phyloP scores from a whole-genome alignment of 495 filamentous ascomycete genomes.

The Echria macrotheca region DNA sequence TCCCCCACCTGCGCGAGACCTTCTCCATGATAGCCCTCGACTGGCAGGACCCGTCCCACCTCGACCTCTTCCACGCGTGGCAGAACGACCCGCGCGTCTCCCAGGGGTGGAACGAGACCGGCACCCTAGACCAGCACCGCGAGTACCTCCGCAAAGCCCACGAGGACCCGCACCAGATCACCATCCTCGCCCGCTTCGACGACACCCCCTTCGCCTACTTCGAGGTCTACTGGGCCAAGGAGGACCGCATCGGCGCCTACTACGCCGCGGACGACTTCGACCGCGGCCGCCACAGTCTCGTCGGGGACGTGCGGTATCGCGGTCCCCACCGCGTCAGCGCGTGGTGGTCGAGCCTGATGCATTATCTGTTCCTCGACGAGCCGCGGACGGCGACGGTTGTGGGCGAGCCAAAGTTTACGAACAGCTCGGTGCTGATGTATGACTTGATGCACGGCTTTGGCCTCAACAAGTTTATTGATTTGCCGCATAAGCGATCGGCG shows the following conservation, averaged over 20 bases:
- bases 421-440: slow-evolving; percentile 56
- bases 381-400: slow-evolving; percentile 57
- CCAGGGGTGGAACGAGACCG: slow-evolving; percentile 63
- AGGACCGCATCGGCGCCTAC: slow-evolving; percentile 62
- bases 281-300: slow-evolving; percentile 62
- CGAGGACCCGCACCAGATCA: slow-evolving; percentile 57
- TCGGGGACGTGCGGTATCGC: slow-evolving; percentile 57
- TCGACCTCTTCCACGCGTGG: slow-evolving; percentile 60
- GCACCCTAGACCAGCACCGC: slow-evolving; percentile 57
- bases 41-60: slow-evolving; percentile 46
- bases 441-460: slow-evolving; percentile 61
- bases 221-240: slow-evolving; percentile 70
- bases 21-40: slow-evolving; percentile 63
- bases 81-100: slow-evolving; percentile 68
- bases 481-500: slow-evolving; percentile 62
- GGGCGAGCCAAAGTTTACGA: slow-evolving; percentile 60
- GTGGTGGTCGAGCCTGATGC: slow-evolving; percentile 65
- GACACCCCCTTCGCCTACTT: slow-evolving; percentile 60
- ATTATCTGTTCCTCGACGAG: slow-evolving; percentile 67
- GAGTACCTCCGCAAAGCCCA: slow-evolving; percentile 56
- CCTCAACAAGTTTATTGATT: slow-evolving; percentile 60
- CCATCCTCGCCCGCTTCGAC: slow-evolving; percentile 57
- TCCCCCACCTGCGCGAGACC: slow-evolving; percentile 59
- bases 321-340: slow-evolving; percentile 61
- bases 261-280: slow-evolving; percentile 59